phyloP scores from a whole-genome alignment of 1,139 yeast genomes.

The Blastobotrys elegans region DNA sequence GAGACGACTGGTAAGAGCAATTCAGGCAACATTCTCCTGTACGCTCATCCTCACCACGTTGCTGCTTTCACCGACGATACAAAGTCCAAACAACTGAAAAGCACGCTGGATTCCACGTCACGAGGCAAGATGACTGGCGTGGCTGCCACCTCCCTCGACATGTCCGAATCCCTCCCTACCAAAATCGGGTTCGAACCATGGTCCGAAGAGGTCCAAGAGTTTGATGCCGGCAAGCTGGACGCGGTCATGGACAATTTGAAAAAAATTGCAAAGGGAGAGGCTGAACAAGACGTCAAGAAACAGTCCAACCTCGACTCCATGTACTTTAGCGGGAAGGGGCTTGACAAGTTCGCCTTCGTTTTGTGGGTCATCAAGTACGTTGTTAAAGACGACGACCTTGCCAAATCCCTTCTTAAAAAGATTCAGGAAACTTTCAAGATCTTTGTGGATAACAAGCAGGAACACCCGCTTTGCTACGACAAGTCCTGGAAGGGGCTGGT shows the following conservation, averaged over 20 bases:
- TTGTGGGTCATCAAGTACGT: conserved; percentile 54
- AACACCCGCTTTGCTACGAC: conserved; percentile 60
- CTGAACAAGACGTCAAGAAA: conserved; percentile 48
- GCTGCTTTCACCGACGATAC: conserved; percentile 39
- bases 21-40: conserved; percentile 51
- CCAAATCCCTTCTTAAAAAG: conserved; percentile 42
- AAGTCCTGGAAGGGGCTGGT: conserved; percentile 61
- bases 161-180: conserved; percentile 56
- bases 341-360: conserved; percentile 71
- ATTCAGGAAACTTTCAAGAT: conserved; percentile 50
- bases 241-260: conserved; percentile 42
- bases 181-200: conserved; percentile 43
- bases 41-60: conserved; percentile 71
- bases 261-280: conserved; percentile 50
- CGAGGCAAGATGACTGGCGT: conserved; percentile 63
- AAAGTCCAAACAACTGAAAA: conserved; percentile 36
- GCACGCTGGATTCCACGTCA: conserved; percentile 52
- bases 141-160: conserved; percentile 46
- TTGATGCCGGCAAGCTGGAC: conserved; percentile 32
- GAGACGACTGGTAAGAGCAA: conserved; percentile 49
- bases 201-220: conserved; percentile 30
- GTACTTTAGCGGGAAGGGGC: conserved; percentile 64
- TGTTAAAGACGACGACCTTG: conserved; percentile 45
- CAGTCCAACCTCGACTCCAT: conserved; percentile 50
- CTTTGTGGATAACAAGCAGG: conserved; percentile 45